Conservation (phyloP, 306 rosid genomes). For the Canavalia gladiata region DNA sequence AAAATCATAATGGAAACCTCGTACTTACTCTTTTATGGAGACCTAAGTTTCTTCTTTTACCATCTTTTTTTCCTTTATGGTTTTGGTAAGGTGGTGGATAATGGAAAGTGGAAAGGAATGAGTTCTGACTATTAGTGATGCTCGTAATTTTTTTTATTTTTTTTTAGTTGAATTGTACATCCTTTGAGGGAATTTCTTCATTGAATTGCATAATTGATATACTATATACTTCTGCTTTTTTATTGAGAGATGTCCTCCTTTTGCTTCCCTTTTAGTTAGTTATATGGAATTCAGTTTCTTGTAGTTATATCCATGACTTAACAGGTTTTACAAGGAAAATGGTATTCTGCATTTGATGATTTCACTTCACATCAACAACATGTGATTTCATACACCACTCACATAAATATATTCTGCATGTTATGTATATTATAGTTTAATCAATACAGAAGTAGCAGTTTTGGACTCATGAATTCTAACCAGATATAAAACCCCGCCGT, state of each 20-base stretch:
- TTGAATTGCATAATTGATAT: slow-evolving; percentile 45
- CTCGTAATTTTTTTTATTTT: slow-evolving; percentile 7
- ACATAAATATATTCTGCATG: neutral
- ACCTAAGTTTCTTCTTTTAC: slow-evolving; percentile 35
- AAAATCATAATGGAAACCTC: slow-evolving; percentile 31
- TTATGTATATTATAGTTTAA: neutral
- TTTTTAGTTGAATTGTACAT: slow-evolving; percentile 29
- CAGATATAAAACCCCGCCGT: too few species aligned
- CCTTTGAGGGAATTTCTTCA: slow-evolving; percentile 55
- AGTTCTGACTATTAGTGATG: slow-evolving; percentile 29
- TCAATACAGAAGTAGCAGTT: neutral
- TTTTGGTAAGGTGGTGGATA: slow-evolving; percentile 43
- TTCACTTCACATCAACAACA: neutral
- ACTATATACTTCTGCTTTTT: slow-evolving; percentile 61
- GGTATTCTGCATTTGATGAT: neutral
- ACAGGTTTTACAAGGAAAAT: slow-evolving; percentile 7
- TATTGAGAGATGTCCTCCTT: slow-evolving; percentile 15
- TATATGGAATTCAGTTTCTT: slow-evolving; percentile 7
- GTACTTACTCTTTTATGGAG: slow-evolving; percentile 34
- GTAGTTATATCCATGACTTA: neutral
- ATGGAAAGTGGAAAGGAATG: slow-evolving; percentile 37
- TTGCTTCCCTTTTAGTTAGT: neutral
- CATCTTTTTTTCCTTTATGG: slow-evolving; percentile 22
- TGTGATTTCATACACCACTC: slow-evolving; percentile 17
- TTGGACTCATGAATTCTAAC: neutral